Evolutionary conservation across 768 basidiomycete species (phyloP), one percentile per base, ranked within the genome.

Genomic region (Strobilomyces confusus): DNA sequence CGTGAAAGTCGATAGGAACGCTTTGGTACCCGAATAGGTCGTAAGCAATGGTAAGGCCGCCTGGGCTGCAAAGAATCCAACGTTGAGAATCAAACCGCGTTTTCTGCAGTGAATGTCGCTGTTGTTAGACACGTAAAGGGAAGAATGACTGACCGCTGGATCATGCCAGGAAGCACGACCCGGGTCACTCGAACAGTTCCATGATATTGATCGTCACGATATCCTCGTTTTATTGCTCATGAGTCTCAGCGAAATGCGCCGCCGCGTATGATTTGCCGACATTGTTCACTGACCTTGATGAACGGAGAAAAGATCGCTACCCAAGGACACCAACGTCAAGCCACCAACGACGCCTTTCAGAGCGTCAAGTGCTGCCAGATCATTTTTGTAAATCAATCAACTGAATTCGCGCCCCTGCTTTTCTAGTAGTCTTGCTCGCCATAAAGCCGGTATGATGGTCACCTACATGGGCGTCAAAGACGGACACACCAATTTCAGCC

Each of bases 21-120:
- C 87, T 69, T 99, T 99, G 44, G 88, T 86, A 38, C 86, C 95
- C 9, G 93, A 87, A 70, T 98, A 99, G 14, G 92, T 87, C 0
- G 95, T 89, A 49, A 99, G 80, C 83, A 98, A 89, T 1, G 97
- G 89, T 0, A 92, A 90, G 1, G 95, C 88, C 46, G 94, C 78
- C 17, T 85, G 74, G 6, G 92, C 92, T 20, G 92, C 85, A 64
- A 99, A 94, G 0, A 97, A 98, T 25, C 94, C 92, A 50, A 98
- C 77, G 64, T 92, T 95, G 38, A 98, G 76, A 60, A 99, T 84
- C 48, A 99, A 75, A 9, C 92, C 93, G 23, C 84, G 82, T 68
- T 88, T 88, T 48, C 90, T 92, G 55, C 32, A 23, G 14, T 36
- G 9, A 20, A 5, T 14, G 40, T 60, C 19, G 47, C 14, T 23